A percentile compares a stretch with the other conserved stretches of the same genome.
Evolutionary conservation across 2,329 filamentous ascomycete genomes (phyloP).

Genomic region (Calonectria hongkongensis): DNA sequence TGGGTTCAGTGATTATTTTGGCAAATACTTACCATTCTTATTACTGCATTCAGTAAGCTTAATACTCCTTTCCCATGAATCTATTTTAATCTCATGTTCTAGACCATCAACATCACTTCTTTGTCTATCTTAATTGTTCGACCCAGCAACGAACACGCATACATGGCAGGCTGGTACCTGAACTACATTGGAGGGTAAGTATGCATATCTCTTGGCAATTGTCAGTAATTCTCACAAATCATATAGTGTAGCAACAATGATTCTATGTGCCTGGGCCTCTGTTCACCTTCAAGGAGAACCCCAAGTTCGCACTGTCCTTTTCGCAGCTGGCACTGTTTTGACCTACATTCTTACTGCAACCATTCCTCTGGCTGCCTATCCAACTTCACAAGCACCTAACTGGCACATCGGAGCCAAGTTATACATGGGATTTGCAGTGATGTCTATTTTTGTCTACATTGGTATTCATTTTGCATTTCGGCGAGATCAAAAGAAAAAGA

Average conservation of each 20-base stretch:
- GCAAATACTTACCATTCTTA: constrained; percentile 32
- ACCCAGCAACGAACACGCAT: constrained; percentile 24
- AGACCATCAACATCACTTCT: constrained; percentile 40
- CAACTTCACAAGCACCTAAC: constrained; percentile 30
- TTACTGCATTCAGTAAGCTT: constrained; percentile 30
- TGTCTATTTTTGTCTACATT: constrained; percentile 29
- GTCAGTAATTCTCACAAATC: neutral
- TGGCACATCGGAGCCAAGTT: constrained; percentile 38
- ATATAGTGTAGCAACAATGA: constrained; percentile 32
- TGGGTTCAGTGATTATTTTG: constrained; percentile 34
- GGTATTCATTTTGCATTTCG: constrained; percentile 38
- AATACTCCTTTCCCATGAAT: neutral
- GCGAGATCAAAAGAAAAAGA: constrained; percentile 18
- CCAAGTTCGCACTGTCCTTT: constrained; percentile 36
- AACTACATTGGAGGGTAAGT: constrained; percentile 40
- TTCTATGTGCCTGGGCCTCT: constrained; percentile 37
- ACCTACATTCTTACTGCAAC: constrained; percentile 30
- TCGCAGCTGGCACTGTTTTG: constrained; percentile 32
- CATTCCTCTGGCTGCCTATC: constrained; percentile 34
- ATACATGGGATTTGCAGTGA: constrained; percentile 32
- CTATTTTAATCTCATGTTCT: neutral
- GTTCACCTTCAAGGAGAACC: constrained; percentile 31
- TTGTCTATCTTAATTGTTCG: constrained; percentile 37
- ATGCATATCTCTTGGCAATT: neutral
- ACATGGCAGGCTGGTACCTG: constrained; percentile 41